Base-by-base conservation (phyloP, 2,329 filamentous ascomycete species). In the Tolypocladium tundrense region DNA sequence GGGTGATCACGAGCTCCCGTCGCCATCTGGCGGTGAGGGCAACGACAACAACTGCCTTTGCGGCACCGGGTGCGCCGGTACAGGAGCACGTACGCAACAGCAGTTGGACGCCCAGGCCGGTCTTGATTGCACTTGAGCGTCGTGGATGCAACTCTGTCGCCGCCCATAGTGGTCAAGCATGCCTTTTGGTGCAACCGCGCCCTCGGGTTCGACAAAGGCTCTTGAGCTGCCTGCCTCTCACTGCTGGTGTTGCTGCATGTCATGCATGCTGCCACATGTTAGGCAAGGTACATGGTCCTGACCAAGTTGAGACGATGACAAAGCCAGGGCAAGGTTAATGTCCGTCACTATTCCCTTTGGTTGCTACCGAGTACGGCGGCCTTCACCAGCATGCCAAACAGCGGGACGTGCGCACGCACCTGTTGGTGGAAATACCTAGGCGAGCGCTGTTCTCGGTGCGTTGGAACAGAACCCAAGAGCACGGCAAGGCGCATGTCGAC, bases 191-290 rank as follows among this genome's bases (percentile, higher is more conserved):
- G 56, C 50, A 53, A 60, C 61, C 59, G 52, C 55, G 52, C 56
- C 55, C 52, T 58, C 58, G 60, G 59, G 54, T 59, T 59, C 42
- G 27, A 27, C 53, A 52, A 55, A 39, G 37, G 16, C 52, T 40
- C 40, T 27, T 24, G 35, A 35, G 41, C 53, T 54, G 57, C 42
- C 53, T 55, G 57, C 39, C 58, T 55, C 21, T 31, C n/a, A 48
- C 57, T 43, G 57, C 50, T 53, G 50, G 48, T 41, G 39, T 33
- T 53, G 53, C 57, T 62, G 63, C 62, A 64, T 61, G 62, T 57
- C 60, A 61, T 63, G 60, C 62, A 63, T 64, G 58, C 53, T 58
- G 57, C 61, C 54, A 60, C 61, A 64, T 58, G 59, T 53, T 19
- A 4, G 33, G 33, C 31, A 43, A 57, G 45, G 53, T 45, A 53